Conservation (phyloP, 1,284 basidiomycete genomes). For the Cryptococcus sp. region DNA sequence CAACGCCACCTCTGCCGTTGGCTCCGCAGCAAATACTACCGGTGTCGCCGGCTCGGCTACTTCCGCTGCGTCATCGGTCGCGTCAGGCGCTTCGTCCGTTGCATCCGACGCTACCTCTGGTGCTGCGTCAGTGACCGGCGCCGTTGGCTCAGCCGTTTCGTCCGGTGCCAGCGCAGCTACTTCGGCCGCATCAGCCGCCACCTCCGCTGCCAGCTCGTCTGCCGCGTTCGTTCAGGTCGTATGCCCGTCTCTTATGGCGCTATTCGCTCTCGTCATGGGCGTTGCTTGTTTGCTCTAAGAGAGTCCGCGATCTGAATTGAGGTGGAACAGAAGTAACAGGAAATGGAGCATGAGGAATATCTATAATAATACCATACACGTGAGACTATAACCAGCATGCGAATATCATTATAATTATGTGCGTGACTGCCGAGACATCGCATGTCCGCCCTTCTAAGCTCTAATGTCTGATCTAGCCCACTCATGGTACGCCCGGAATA, state of each 20-base stretch:
- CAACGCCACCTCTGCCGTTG: neutral
- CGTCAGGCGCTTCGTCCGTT: slow-evolving; percentile 6
- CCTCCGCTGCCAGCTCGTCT: slow-evolving; percentile 8
- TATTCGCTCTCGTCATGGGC: too few relatives aligned
- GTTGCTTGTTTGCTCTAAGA: too few relatives aligned
- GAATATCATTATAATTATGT: too few relatives aligned
- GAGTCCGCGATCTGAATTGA: too few relatives aligned
- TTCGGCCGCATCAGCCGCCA: slow-evolving; percentile 10
- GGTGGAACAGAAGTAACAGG: too few relatives aligned
- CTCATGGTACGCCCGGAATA: slow-evolving; percentile 1
- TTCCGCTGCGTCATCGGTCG: slow-evolving; percentile 10
- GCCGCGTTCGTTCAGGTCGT: neutral
- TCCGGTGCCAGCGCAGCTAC: slow-evolving; percentile 5
- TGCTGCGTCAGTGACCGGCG: slow-evolving; percentile 7
- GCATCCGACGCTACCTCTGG: slow-evolving; percentile 7
- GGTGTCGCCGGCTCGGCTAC: slow-evolving; percentile 4
- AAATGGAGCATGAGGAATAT: too few relatives aligned
- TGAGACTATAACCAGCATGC: too few relatives aligned
- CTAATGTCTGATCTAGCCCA: too few relatives aligned
- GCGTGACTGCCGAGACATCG: too few relatives aligned
- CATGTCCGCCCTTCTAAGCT: too few relatives aligned
- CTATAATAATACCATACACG: too few relatives aligned
- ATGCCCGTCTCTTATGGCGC: too few relatives aligned
- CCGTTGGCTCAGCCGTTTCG: slow-evolving; percentile 10
- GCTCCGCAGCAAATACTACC: neutral